Evolutionary conservation across 306 rosid genomes (phyloP), one percentile per base, ranked within the genome.

Genomic region (Corylus americana): DNA sequence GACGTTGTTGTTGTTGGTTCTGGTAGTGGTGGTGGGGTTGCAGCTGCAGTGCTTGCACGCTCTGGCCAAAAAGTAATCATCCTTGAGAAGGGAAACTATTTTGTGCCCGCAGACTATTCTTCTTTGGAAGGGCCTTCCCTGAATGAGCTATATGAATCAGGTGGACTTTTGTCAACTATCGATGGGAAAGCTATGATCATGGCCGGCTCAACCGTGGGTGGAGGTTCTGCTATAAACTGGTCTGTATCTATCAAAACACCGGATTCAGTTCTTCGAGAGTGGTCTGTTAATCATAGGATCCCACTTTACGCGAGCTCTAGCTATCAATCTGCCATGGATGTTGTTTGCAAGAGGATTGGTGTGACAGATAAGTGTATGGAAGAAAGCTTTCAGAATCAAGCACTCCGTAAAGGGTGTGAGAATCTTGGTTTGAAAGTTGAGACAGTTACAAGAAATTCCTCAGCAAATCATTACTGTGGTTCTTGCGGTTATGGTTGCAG

Each of bases 21-120:
- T 4, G 99, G 98, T 70, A 86, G 98, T 5, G 97, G 99, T 0
- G 99, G 99, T 62, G 98, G 99, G 70, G 99, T 95, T 80, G 99
- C 99, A 35, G 99, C 99, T 18, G 98, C 97, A 48, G 83, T 91
- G 79, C 94, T 95, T 55, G 98, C 98, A 71, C 81, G 87, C 44
- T 83, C 97, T 0, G 99, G 99, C 74, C 84, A 81, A 27, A 95
- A 95, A 83, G 98, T 95, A 53, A 45, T 93, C 0, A 75, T 95
- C 74, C 84, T 95, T 27, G 99, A 95, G 86, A 93, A 91, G 84
- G 99, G 99, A 61, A 90, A 93, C 77, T 92, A 95, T 18, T 95
- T 92, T 82, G 91, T 88, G 51, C 53, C 98, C 1, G 39, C 83
- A 17, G 97, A 95, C 82, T 95, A 90, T 84, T 92, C 99, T 73